These are phyloP conservation scores for Penicillium sp. DNA, from an alignment of 2,329 filamentous ascomycete species.

Conservation along the genomic window DNA sequence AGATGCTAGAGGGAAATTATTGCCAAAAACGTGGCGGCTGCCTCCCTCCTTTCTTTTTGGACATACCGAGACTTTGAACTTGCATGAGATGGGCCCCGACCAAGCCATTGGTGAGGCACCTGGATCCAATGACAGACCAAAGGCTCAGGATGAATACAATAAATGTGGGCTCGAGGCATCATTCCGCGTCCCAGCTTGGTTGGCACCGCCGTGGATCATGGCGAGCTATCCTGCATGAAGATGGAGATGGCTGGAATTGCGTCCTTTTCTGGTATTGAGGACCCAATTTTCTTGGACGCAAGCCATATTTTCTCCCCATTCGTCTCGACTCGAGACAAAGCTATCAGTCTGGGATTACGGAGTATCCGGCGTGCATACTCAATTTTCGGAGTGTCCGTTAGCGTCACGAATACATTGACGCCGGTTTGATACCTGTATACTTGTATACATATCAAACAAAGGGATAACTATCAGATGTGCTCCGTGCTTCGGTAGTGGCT, in stretches of 20 bases:
- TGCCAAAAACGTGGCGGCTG: not conserved
- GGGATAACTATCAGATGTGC: constrained; percentile 2
- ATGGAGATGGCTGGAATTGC: constrained; percentile 6
- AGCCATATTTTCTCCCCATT: not conserved
- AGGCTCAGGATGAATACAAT: not conserved
- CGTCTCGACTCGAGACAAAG: not conserved
- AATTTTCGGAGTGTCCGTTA: constrained; percentile 11
- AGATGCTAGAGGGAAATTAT: not conserved
- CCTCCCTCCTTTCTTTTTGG: not conserved
- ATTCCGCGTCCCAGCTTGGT: constrained; percentile 9
- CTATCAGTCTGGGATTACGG: not conserved
- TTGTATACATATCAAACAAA: not conserved
- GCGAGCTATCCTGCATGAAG: constrained; percentile 8
- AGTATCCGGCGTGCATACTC: not conserved
- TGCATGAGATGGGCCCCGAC: constrained; percentile 4
- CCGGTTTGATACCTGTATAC: not conserved
- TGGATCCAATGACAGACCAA: not conserved
- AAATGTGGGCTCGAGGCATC: not conserved
- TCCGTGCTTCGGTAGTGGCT: constrained; percentile 16
- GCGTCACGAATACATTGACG: not conserved
- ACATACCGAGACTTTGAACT: not conserved
- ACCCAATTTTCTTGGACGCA: not conserved
- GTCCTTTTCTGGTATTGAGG: constrained; percentile 10
- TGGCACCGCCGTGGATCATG: constrained; percentile 13
- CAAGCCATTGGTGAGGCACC: not conserved